Base-by-base conservation (phyloP, 306 rosid species). In the Corylus avellana region DNA sequence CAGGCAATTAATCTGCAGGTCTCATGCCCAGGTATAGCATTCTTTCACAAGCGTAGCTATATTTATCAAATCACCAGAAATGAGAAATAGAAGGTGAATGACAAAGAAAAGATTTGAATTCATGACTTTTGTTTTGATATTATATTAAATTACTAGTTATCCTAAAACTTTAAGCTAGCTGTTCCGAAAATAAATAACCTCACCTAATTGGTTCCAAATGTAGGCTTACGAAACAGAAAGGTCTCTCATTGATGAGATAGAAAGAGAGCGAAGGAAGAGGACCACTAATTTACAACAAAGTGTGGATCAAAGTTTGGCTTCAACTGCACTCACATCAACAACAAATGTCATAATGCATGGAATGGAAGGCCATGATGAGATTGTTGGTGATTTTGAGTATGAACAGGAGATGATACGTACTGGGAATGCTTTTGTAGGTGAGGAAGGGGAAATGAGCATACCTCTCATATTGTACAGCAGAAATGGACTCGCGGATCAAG, bases 161-260 rank as follows among this genome's bases (percentile, higher is more conserved):
- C 2, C 2, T 1, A 32, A 32, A 32, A 32, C 35, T 3, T 32
- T 32, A 32, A 3, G 61, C 61, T 55, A 35, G 8, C 7, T 42
- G 46, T 42, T 42, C 46, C 46, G 7, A 42, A 42, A 42, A 42
- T 6, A n/a, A 17, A 8, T 56, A 22, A 58, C 64, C 64, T 58
- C 5, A n/a, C 17, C 25, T 9, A 8, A 54, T 53, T 27, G 12
- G 11, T 37, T 56, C 50, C 39, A 39, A 75, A 35, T 81, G 35
- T 68, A 82, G 85, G 78, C 75, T 44, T 29, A 2, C 12, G 73
- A 22, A 20, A 47, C 14, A 37, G 55, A 53, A 20, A 63, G 9
- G 32, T n/a, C 3, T 6, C 78, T 77, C 29, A 27, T 72, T 4
- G 70, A 42, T 44, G 72, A 82, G 42, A 77, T 77, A 53, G 48